phyloP scores from a whole-genome alignment of 139 green algal species.

The Klebsormidium nitens region DNA sequence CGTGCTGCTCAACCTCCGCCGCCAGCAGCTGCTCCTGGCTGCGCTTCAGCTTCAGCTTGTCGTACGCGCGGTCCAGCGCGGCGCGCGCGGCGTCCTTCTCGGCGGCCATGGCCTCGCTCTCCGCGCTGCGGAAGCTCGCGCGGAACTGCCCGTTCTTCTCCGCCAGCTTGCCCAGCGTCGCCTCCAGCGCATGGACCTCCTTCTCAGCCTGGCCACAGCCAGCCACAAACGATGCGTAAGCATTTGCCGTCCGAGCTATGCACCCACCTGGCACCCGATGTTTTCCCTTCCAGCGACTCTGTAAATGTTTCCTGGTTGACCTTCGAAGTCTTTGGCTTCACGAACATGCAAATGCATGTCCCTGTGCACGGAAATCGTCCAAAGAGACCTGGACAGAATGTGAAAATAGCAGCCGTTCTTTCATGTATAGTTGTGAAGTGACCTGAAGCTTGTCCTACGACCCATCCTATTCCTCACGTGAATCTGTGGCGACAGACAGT shows the following conservation, averaged over 20 bases:
- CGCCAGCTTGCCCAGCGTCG: constrained; percentile 58
- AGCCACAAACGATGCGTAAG: too few relatives aligned
- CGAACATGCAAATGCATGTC: neutral
- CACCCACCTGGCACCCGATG: neutral
- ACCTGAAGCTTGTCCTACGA: too few relatives aligned
- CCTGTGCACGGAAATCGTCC: neutral
- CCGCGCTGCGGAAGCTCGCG: constrained; percentile 45
- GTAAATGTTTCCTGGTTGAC: neutral
- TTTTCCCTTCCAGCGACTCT: neutral
- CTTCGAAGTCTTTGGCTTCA: neutral
- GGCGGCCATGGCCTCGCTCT: constrained; percentile 21
- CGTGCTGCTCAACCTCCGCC: neutral
- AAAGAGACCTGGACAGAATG: neutral
- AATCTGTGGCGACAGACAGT: too few relatives aligned
- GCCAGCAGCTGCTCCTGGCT: constrained; percentile 28
- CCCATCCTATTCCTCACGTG: too few relatives aligned
- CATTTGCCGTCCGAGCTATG: too few relatives aligned
- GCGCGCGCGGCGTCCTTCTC: constrained; percentile 46
- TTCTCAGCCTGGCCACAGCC: constrained; percentile 45
- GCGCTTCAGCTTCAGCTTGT: constrained; percentile 59
- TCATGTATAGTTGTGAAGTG: too few relatives aligned
- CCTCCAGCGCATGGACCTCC: constrained; percentile 56
- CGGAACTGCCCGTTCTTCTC: constrained; percentile 53
- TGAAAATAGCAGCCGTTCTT: too few relatives aligned
- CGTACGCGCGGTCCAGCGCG: constrained; percentile 56